Percentiles rank a stretch among this genome's conserved stretches.
These are phyloP conservation scores for Mollisiaceae sp. DNA, from an alignment of 2,329 filamentous ascomycete species.

Conservation along the genomic window DNA sequence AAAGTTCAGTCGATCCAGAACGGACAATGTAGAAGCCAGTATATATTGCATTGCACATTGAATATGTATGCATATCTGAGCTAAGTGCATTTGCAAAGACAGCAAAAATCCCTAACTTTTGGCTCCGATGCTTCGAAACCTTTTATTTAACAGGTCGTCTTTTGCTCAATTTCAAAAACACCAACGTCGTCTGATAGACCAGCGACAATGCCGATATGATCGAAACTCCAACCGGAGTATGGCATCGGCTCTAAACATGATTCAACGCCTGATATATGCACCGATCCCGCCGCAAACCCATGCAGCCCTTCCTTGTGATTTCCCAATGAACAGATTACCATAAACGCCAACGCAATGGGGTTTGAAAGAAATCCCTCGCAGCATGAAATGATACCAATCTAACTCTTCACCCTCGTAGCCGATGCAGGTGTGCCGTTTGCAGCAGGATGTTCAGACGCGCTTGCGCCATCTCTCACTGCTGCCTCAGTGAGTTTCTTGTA, in stretches of 20 bases:
- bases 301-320: slow-evolving; percentile 16
- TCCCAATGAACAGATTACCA: slow-evolving; percentile 10
- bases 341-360: slow-evolving; percentile 29
- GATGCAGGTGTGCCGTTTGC: slow-evolving; percentile 26
- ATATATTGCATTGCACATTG: too few relatives aligned
- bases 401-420: slow-evolving; percentile 12
- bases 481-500: slow-evolving; percentile 38
- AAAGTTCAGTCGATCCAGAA: too few relatives aligned
- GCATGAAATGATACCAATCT: background rate
- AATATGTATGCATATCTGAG: too few relatives aligned
- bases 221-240: slow-evolving; percentile 18
- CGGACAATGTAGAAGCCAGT: too few relatives aligned
- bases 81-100: too few relatives aligned
- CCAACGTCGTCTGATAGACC: background rate
- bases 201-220: slow-evolving; percentile 5
- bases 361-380: slow-evolving; percentile 7
- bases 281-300: slow-evolving; percentile 21
- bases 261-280: slow-evolving; percentile 26
- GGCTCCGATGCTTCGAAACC: background rate
- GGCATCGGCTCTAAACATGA: slow-evolving; percentile 18
- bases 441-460: slow-evolving; percentile 17
- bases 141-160: background rate
- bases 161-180: slow-evolving; percentile 1
- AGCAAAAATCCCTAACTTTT: slow-evolving; percentile 3
- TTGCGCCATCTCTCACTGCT: slow-evolving; percentile 22